Conservation (phyloP, 192 early-diverging fungal species). For the Spizellomyces punctatus region DNA sequence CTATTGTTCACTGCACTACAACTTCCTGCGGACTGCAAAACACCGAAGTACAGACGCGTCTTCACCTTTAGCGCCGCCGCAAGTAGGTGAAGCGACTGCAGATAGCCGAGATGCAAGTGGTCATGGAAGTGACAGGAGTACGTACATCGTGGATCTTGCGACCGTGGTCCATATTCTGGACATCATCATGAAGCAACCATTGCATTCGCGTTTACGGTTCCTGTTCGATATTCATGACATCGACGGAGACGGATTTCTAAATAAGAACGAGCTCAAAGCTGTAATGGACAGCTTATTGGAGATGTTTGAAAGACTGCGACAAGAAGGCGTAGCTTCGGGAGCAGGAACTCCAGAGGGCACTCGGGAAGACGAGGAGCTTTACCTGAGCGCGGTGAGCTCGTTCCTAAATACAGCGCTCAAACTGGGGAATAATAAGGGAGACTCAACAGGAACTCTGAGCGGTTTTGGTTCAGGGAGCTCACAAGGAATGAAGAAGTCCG, state of each 20-base stretch:
- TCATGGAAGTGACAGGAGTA: not conserved
- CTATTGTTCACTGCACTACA: conserved; percentile 57
- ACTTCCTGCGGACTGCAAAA: conserved; percentile 43
- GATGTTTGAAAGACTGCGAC: conserved; percentile 51
- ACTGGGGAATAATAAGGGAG: conserved; percentile 49
- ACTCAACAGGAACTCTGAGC: not conserved
- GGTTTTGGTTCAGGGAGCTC: conserved; percentile 9
- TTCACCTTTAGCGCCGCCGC: conserved; percentile 30
- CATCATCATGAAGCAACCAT: conserved; percentile 58
- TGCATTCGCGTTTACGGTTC: conserved; percentile 55
- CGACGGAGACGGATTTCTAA: conserved; percentile 59
- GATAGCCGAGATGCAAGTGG: conserved; percentile 17
- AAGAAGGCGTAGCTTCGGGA: not conserved
- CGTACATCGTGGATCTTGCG: conserved; percentile 58
- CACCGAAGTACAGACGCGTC: conserved; percentile 4
- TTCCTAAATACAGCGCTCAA: conserved; percentile 61
- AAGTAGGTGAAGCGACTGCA: conserved; percentile 31
- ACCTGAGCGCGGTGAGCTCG: conserved; percentile 56
- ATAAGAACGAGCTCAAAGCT: conserved; percentile 55
- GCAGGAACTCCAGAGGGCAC: not conserved
- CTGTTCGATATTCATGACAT: conserved; percentile 63
- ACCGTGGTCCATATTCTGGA: conserved; percentile 58
- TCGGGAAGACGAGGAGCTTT: conserved; percentile 51
- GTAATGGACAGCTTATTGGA: conserved; percentile 60
- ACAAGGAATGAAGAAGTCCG: conserved; percentile 27